Percentiles rank a stretch among this genome's conserved stretches.
phyloP scores from a whole-genome alignment of 75 land plant species.

The Pinus taeda region DNA sequence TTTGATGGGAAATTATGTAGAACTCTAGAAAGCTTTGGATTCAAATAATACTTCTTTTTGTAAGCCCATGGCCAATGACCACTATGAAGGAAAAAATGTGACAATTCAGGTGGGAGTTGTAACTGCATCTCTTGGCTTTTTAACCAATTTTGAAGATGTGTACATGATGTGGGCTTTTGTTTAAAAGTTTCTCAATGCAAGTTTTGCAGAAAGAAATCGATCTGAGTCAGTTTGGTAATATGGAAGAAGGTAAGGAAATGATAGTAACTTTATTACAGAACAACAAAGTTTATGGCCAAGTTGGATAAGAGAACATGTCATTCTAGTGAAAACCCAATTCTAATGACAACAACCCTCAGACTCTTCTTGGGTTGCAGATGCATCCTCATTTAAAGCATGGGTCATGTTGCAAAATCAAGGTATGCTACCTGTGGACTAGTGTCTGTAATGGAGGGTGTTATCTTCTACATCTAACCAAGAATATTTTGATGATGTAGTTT shows the following conservation, averaged over 20 bases:
- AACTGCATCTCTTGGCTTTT: conserved; percentile 76
- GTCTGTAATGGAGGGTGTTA: background rate
- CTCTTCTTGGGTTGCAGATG: background rate
- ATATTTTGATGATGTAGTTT: background rate
- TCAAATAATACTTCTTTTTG: conserved; percentile 32
- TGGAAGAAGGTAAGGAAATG: background rate
- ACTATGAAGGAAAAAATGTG: conserved; percentile 28
- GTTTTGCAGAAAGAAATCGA: conserved; percentile 40
- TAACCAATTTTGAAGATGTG: conserved; percentile 86
- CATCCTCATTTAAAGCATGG: background rate
- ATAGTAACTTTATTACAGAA: background rate
- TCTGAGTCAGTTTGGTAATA: background rate
- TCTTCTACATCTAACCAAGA: background rate
- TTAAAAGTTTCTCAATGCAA: conserved; percentile 76
- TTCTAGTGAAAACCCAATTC: background rate
- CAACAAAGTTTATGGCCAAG: background rate
- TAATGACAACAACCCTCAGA: background rate
- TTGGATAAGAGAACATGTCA: background rate
- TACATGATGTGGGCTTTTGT: conserved; percentile 82
- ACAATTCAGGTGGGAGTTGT: conserved; percentile 60
- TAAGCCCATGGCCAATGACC: conserved; percentile 44
- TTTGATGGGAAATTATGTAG: too few relatives aligned
- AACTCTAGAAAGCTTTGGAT: conserved; percentile 7
- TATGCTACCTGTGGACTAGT: background rate
- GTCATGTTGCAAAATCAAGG: background rate